Evolutionary conservation across 495 filamentous ascomycete genomes (phyloP), one percentile per base, ranked within the genome.

Genomic region (Aspergillus avenaceus): DNA sequence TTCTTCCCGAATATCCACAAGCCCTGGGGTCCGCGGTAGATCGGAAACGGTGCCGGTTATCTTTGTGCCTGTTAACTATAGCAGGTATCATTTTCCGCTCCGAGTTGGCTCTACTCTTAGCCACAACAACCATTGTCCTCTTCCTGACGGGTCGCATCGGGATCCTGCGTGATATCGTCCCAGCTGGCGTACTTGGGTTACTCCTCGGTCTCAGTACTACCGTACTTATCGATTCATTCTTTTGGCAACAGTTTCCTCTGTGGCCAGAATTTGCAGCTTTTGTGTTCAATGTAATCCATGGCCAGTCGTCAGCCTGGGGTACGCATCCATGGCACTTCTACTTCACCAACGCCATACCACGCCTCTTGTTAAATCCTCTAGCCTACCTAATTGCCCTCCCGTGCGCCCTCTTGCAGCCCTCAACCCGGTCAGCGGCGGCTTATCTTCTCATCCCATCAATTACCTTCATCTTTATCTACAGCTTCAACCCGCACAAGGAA

Each of bases 201-300:
- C 6, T 72, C 8, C 50, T 84, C 32, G 84, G 87, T 12, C 75
- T 97, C 2, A 26, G 68, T 8, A 58, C 79, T 23, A 90, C 90
- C 2, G 69, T 96, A 21, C 68, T 82, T 5, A 66, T 96, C 37
- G 93, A 99, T 74, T 88, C 86, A 13, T 88, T 86, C 68, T 96
- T 97, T 72, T 99, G 92, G 95, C 89, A 90, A 51, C 61, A 66
- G 13, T 73, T 68, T 28, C 83, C 85, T 1, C 63, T 96, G 13
- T 99, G 95, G 95, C 91, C 93, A 1, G 93, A 99, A 61, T 78
- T 95, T 34, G 80, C 80, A 47, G 90, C 83, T 5, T 97, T 99
- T 76, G 84, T 84, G 59, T 99, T 84, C 78, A 99, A 99, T 67
- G 87, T 90, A 22, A 64, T 97, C 28, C 55, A 65, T 18, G 72